A percentile compares a stretch with the other conserved stretches of the same genome.
Conservation (phyloP, 495 filamentous ascomycete species). For the Aspergillus haitiensis region DNA sequence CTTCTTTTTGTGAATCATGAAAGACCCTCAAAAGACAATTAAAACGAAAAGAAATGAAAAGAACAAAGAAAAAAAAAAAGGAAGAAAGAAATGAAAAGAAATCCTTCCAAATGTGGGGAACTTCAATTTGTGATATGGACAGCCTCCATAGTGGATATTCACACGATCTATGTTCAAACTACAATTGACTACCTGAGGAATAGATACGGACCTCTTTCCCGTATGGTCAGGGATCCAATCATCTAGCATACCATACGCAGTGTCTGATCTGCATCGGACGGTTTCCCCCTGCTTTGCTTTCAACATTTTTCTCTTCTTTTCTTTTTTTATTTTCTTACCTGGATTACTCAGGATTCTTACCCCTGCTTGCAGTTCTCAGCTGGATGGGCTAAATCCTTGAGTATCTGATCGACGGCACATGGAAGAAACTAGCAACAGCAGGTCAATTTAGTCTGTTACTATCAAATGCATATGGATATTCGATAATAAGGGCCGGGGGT, state of each 20-base stretch:
- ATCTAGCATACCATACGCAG: neutral
- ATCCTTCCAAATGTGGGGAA: neutral
- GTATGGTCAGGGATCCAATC: neutral
- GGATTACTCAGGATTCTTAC: slow-evolving; percentile 2
- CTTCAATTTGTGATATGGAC: neutral
- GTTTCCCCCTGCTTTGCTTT: neutral
- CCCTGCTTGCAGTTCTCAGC: slow-evolving; percentile 13
- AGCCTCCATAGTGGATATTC: neutral
- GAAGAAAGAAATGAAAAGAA: too few relatives aligned
- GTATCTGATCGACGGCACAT: neutral
- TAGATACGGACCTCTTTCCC: neutral
- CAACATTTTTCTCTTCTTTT: slow-evolving; percentile 2
- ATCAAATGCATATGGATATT: neutral
- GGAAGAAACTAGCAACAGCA: slow-evolving; percentile 1
- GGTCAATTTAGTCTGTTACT: neutral
- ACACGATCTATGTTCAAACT: neutral
- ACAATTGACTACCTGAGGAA: neutral
- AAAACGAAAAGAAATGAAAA: too few relatives aligned
- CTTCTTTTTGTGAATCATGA: too few relatives aligned
- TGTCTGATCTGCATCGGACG: slow-evolving; percentile 1
- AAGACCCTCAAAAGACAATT: too few relatives aligned
- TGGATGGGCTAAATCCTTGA: slow-evolving; percentile 7
- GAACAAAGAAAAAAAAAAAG: too few relatives aligned
- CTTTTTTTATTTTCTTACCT: slow-evolving; percentile 8
- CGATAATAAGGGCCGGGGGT: neutral